Evolutionary conservation across 768 basidiomycete species (phyloP), one percentile per base, ranked within the genome.

Genomic region (Trametes cubensis): DNA sequence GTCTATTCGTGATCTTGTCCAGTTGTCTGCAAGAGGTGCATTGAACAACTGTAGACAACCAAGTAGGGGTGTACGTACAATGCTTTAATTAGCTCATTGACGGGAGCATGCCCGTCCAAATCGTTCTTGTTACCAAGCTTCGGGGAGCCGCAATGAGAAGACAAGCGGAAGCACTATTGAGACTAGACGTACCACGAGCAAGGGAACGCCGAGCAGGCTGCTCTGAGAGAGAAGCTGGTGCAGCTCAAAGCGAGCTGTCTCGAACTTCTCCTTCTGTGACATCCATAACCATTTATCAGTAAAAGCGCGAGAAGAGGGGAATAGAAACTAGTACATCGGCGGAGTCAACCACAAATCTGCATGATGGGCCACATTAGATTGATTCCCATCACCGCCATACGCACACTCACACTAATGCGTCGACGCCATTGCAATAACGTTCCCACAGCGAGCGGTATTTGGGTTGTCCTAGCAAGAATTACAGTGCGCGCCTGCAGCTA

Each of bases 381-480:
- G 34, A 4, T 34, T 34, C 34, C 10, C 34, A 11, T 34, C 6
- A 2, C 11, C 11, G 34, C 10, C 34, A 44, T 44, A 44, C 20
- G 15, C 6, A 20, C 4, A 74, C 90, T 69, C 73, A 95, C 93
- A 96, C 84, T 39, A 97, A 87, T 25, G 95, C 95, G 71, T 96
- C 93, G 1, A 93, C 93, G 10, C 94, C 95, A 64, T 88, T 85
- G 75, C 94, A 95, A 74, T 96, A 97, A 46, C 95, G 81, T 74
- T 95, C 93, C 92, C 93, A 97, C 88, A 95, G 94, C 39, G 91
- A 92, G 46, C 95, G 85, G 72, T 95, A 97, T 72, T 92, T 93
- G 6, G 94, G 90, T 77, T 96, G 94, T 30, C 94, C 92, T 89
- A 69, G 11, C 60, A 20, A 56, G 63, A 64, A 57, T 60, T 28